A percentile compares a stretch with the other conserved stretches of the same genome.
Conservation (phyloP, 2,329 filamentous ascomycete genomes). For the Calonectria pseudoturangicola region DNA sequence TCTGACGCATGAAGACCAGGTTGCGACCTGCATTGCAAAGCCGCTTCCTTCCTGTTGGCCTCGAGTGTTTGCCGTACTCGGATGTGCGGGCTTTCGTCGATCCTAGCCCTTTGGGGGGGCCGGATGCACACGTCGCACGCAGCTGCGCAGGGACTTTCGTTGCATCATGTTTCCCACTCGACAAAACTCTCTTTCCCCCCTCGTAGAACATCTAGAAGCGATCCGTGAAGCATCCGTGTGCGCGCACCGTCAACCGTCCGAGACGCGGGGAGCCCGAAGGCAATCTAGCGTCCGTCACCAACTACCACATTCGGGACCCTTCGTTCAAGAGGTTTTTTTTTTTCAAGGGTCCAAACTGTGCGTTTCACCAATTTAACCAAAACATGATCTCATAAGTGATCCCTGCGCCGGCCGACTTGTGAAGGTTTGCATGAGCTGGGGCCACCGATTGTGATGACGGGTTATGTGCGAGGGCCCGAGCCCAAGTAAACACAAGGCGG, state of each 20-base stretch:
- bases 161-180: not conserved
- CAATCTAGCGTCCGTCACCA: slow-evolving; percentile 13
- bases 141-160: not conserved
- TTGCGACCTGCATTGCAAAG: slow-evolving; percentile 1
- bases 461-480: slow-evolving; percentile 6
- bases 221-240: slow-evolving; percentile 7
- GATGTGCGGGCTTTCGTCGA: slow-evolving; percentile 5
- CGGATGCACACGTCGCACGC: not conserved
- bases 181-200: not conserved
- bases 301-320: not conserved
- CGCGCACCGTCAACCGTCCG: not conserved
- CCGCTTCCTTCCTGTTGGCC: not conserved
- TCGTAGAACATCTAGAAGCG: not conserved
- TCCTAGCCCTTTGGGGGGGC: slow-evolving; percentile 2
- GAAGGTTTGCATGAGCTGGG: slow-evolving; percentile 10
- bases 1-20: not conserved
- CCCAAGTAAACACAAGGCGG: not conserved
- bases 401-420: not conserved
- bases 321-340: not conserved
- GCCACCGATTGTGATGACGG: slow-evolving; percentile 9
- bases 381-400: slow-evolving; percentile 14
- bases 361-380: slow-evolving; percentile 11
- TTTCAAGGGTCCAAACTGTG: slow-evolving; percentile 4
- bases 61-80: not conserved
- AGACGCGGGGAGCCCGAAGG: slow-evolving; percentile 4